Evolutionary conservation across 345 rosid genomes (phyloP), one percentile per base, ranked within the genome.

Genomic region (Cochlearia excelsa): DNA sequence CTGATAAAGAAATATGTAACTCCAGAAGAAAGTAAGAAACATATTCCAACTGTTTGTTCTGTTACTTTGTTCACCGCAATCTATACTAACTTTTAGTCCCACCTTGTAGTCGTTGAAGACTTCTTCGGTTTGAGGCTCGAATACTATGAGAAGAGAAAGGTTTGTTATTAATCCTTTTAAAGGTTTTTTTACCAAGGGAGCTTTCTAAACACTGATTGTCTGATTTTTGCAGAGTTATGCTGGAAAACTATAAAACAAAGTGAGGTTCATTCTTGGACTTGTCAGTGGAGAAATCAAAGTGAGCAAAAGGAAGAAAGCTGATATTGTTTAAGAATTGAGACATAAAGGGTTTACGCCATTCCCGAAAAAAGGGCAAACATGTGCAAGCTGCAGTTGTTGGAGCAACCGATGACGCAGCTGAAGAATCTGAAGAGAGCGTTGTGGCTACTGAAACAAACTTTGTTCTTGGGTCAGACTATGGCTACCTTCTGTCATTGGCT

Each of bases 161-260:
- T 85, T 71, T 2, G 55, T 6, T 55, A 43, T 2, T 39, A 42
- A 26, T 9, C 34, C 48, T 26, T 28, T 51, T 6, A n/a, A 26
- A 34, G 44, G 27, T 52, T 59, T 59, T 42, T 9, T 30, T 5
- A 37, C 43, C 10, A 29, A 46, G 46, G 27, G 2, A 50, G 29
- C 37, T 26, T 5, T 51, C 39, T 51, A 52, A 54, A 54, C 44
- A 10, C 11, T 9, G 10, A 52, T 8, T 52, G 4, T 70, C 16
- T 67, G 10, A 50, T 69, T 30, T 26, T n/a, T 78, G 73, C 95
- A 87, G 96, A 81, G 51, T 75, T 59, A 72, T 69, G 58, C 46
- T 92, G 54, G 77, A 75, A 85, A 75, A 72, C 65, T 94, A 77
- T 92, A 87, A 4, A 94, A 94, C 85, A 94, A 82, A 74, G 95